These are phyloP conservation scores for Lasiodiplodia gonubiensis DNA, from an alignment of 2,329 filamentous ascomycete genomes.

Conservation along the genomic window DNA sequence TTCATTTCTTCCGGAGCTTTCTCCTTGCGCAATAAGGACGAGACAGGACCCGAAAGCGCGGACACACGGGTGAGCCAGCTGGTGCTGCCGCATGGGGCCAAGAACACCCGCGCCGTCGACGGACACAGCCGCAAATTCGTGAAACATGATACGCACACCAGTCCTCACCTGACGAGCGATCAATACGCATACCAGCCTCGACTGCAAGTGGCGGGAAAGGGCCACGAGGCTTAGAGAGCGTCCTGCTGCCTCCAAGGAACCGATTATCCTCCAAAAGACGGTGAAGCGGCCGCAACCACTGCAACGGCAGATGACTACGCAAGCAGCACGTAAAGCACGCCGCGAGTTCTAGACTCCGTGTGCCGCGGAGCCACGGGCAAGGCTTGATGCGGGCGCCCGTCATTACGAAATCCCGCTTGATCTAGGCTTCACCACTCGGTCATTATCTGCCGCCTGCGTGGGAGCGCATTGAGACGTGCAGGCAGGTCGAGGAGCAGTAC, in stretches of 20 bases:
- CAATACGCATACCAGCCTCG: not conserved
- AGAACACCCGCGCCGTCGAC: constrained; percentile 15
- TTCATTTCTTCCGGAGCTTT: constrained; percentile 11
- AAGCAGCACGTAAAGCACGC: constrained; percentile 4
- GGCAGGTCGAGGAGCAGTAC: constrained; percentile 10
- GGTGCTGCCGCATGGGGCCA: constrained; percentile 26
- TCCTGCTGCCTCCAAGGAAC: not conserved
- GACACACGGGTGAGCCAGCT: constrained; percentile 21
- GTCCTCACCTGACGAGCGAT: constrained; percentile 23
- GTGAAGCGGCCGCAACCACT: constrained; percentile 19
- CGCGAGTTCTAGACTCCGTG: constrained; percentile 15
- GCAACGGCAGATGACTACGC: constrained; percentile 11
- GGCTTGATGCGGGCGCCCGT: constrained; percentile 16
- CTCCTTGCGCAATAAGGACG: constrained; percentile 20
- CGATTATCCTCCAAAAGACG: constrained; percentile 17
- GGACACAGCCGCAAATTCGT: constrained; percentile 20
- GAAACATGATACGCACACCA: constrained; percentile 20
- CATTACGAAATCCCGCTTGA: constrained; percentile 22
- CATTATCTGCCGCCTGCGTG: constrained; percentile 21
- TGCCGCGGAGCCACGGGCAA: constrained; percentile 3
- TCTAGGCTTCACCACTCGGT: constrained; percentile 14
- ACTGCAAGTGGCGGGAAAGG: not conserved
- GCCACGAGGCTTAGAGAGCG: not conserved
- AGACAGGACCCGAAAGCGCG: constrained; percentile 16
- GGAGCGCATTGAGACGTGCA: constrained; percentile 9